Base-by-base conservation (phyloP, 2,329 filamentous ascomycete species). In the Huntiella bhutanensis region DNA sequence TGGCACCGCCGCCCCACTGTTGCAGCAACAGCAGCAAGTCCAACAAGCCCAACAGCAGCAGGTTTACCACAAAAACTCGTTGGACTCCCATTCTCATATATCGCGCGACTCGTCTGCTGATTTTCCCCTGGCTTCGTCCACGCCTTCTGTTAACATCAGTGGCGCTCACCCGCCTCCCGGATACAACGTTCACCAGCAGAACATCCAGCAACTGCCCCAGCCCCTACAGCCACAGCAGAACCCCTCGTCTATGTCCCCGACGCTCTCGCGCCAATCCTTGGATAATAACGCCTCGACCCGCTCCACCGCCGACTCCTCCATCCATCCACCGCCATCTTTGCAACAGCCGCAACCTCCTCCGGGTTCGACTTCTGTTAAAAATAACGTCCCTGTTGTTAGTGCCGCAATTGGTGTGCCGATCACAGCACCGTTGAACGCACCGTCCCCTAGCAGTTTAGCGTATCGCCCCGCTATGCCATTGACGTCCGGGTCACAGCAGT, bases 51-150 rank as follows among this genome's bases (percentile, higher is more conserved):
- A 56, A 39, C 57, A 58, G 46, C 57, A 57, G 44, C 60, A 58
- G 34, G 49, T 45, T 4, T 47, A 47, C 49, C 36, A 54, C 50
- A 47, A 54, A 35, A 17, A 37, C 15, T 39, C 50, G 10, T 10
- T 33, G 3, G 32, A 33, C 10, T 35, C 45, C 22, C 75, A 79
- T 34, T 78, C 74, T 5, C 73, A 77, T 58, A 57, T 75, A 53
- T 79, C 75, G 56, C 67, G 71, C 64, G 75, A 79, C 49, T 77
- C 73, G 33, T 69, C 68, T 33, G 57, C 67, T 37, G 72, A 75
- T 51, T 48, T 28, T 10, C 40, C 44, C 15, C 17, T 50, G 6
- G 40, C 62, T 63, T 35, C 70, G 72, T 50, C 58, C 59, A 50
- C 55, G 55, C 43, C 59, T 49, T 28, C 22, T 10, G 22, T 28